phyloP scores from a whole-genome alignment of 2,329 filamentous ascomycete genomes.

The Herpotrichia juniperi region DNA sequence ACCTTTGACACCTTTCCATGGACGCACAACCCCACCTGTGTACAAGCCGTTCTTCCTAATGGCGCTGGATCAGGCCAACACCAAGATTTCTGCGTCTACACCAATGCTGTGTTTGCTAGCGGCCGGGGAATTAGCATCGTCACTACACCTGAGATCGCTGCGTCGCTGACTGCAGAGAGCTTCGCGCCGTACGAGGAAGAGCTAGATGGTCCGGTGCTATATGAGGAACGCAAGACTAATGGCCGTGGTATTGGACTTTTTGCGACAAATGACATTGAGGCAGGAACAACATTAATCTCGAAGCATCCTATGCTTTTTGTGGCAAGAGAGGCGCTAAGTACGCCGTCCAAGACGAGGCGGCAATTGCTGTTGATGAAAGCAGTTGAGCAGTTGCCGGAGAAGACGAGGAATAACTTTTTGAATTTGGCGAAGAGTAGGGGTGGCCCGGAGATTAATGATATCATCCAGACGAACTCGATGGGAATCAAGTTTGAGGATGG shows the following conservation, averaged over 20 bases:
- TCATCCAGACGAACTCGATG: constrained; percentile 32
- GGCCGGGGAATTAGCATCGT: constrained; percentile 39
- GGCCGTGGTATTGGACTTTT: constrained; percentile 34
- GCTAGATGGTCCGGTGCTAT: constrained; percentile 15
- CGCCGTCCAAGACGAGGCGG: constrained; percentile 9
- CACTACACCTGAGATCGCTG: constrained; percentile 30
- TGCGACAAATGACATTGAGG: constrained; percentile 23
- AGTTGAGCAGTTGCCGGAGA: constrained; percentile 28
- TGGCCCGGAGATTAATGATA: constrained; percentile 21
- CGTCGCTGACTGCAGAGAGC: constrained; percentile 21
- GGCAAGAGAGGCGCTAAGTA: constrained; percentile 17
- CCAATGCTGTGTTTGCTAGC: constrained; percentile 28
- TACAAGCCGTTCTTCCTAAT: constrained; percentile 17
- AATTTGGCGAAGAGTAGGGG: constrained; percentile 24
- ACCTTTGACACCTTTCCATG: constrained; percentile 34
- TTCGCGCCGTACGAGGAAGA: constrained; percentile 20
- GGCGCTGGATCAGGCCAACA: constrained; percentile 7
- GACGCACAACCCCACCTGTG: constrained; percentile 36
- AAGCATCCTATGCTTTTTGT: constrained; percentile 34
- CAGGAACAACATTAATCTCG: constrained; percentile 30
- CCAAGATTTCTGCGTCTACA: constrained; percentile 33
- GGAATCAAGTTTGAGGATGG: constrained; percentile 28
- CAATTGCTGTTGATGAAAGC: constrained; percentile 22
- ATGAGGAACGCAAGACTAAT: constrained; percentile 21
- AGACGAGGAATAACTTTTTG: constrained; percentile 18